Evolutionary conservation across 2,329 filamentous ascomycete species (phyloP), one percentile per base, ranked within the genome.

Genomic region (Fusarium fujikuroi): DNA sequence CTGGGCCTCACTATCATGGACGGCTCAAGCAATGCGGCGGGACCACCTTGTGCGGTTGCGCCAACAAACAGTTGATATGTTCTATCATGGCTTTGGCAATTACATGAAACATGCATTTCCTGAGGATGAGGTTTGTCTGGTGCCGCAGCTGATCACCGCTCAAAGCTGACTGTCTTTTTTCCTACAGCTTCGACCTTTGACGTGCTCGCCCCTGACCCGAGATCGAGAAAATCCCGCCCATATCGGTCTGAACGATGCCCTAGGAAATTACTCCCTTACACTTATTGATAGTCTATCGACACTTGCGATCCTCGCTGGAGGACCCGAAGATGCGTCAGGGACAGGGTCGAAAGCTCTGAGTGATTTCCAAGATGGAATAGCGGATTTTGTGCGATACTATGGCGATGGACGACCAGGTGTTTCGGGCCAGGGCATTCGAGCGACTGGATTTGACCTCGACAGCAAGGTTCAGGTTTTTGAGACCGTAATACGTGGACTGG

Each of bases 391-490:
- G 7, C 85, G 90, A 73, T 86, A 96, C 76, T 98, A 98, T 81
- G 95, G 95, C 8, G 95, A 98, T 82, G 95, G 95, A 4, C 91
- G 90, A 36, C 83, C 86, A 14, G 92, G 93, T 7, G 85, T 89
- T 19, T 87, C 87, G 9, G 94, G 93, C 11, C 87, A 89, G 78
- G 95, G 95, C 7, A 85, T 88, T 64, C 87, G 94, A 72, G 91
- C 91, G 7, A 89, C 91, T 61, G 96, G 95, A 0, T 99, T 99
- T 78, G 94, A 99, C 81, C 86, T 97, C 44, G 95, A 99, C 82
- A 97, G 95, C 84, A 99, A 98, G 83, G 96, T 99, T 4, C 95
- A 99, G 83, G 94, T 99, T 43, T 99, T 99, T 79, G 96, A 99
- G 85, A 98, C 95, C 2, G 95, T 97, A 40, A 99, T 99, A 76